Base-by-base conservation (phyloP, 1,139 yeast genomes). In the Pichia sp. region DNA sequence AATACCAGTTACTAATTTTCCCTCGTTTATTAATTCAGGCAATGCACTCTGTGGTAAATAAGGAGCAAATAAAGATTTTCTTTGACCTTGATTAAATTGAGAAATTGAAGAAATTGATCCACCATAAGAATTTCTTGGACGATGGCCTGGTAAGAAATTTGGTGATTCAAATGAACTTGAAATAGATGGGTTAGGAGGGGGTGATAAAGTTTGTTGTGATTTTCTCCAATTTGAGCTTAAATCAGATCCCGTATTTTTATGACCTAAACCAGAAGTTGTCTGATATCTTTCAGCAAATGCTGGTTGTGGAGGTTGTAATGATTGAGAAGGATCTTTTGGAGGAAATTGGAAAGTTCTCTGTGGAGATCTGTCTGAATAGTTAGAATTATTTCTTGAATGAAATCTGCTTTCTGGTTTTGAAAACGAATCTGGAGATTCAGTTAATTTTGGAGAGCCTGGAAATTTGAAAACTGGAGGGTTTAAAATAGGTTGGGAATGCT, bases 41-140 rank as follows among this genome's bases (percentile, higher is more conserved):
- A 92, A 78, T 2, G 95, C 83, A 4, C 90, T 86, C 62, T 92
- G 98, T 4, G 97, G 96, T 52, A 92, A 75, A 63, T 92, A 92
- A 6, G 98, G 98, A 32, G 97, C 96, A 70, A 92, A 92, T 49
- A 92, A 75, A 0, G 96, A 86, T 63, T 90, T 92, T 59, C 98
- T 79, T 54, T 71, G 74, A 39, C 69, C 69, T 47, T 65, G 65
- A 39, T 70, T 67, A 43, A 59, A 61, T 61, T 64, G 69, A 46
- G 65, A 56, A 51, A 63, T 62, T 41, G 92, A 83, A 2, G 89
- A 82, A 37, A 83, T 74, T 0, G 89, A 80, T 2, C 76, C 76
- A 32, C 79, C 81, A 48, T 77, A 83, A 57, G 83, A 81, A 2
- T 95, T 86, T 56, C 81, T 81, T 11, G 83, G 72, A 56, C 86